A percentile compares a stretch with the other conserved stretches of the same genome.
These are phyloP conservation scores for Triticum urartu DNA, from an alignment of 176 grass and related monocot genomes.

Conservation along the genomic window DNA sequence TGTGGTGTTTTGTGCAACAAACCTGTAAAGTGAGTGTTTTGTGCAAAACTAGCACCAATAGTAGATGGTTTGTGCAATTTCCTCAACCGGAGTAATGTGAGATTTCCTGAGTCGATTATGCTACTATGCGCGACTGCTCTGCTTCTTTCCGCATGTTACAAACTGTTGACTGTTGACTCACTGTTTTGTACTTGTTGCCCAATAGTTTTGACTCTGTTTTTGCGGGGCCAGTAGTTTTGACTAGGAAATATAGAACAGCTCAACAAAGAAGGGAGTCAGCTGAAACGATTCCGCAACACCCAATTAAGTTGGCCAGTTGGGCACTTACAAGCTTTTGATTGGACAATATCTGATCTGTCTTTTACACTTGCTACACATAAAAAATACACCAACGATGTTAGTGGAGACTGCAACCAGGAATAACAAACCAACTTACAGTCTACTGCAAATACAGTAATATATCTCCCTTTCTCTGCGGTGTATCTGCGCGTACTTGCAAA, in stretches of 20 bases:
- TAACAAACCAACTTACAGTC: slow-evolving; percentile 17
- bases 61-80: too few species aligned
- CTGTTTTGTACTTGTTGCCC: neutral
- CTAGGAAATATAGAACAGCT: neutral
- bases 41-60: too few species aligned
- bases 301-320: slow-evolving; percentile 1
- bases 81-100: too few species aligned
- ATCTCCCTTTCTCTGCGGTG: neutral
- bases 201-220: neutral
- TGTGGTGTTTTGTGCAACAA: too few species aligned
- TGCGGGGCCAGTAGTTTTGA: neutral
- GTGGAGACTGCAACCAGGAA: slow-evolving; percentile 37
- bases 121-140: too few species aligned
- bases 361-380: slow-evolving; percentile 14
- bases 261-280: slow-evolving; percentile 23
- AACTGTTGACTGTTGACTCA: neutral
- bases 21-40: too few species aligned
- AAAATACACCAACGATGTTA: neutral
- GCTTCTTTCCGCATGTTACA: neutral
- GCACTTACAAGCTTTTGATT: slow-evolving; percentile 36
- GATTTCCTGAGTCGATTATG: too few species aligned
- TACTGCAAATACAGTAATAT: neutral
- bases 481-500: slow-evolving; percentile 20
- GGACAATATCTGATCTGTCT: slow-evolving; percentile 27
- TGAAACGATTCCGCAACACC: slow-evolving; percentile 18